Conservation (phyloP, 768 basidiomycete genomes). For the Russula virescens region DNA sequence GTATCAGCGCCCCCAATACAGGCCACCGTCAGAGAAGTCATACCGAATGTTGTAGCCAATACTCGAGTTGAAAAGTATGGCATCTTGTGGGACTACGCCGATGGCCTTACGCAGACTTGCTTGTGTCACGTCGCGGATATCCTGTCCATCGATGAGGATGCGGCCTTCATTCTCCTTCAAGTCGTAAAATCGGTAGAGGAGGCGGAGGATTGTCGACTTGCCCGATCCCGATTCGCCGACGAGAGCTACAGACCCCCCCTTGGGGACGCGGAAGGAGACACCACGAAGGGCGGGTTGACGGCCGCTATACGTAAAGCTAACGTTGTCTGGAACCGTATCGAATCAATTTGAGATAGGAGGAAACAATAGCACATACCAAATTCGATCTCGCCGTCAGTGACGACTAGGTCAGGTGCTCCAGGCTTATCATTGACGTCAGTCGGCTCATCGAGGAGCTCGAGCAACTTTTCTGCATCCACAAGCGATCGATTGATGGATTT, state of each 20-base stretch:
- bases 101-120: constrained; percentile 71
- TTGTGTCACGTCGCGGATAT: constrained; percentile 85
- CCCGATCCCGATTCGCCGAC: constrained; percentile 81
- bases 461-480: constrained; percentile 78
- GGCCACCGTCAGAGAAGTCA: constrained; percentile 17
- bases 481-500: constrained; percentile 69
- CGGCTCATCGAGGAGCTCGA: constrained; percentile 75
- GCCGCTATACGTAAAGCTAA: constrained; percentile 79
- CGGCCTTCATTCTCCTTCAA: constrained; percentile 70
- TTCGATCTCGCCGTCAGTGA: constrained; percentile 74
- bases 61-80: constrained; percentile 64
- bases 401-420: constrained; percentile 64
- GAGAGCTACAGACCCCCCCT: constrained; percentile 81
- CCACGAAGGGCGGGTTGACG: constrained; percentile 63
- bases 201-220: constrained; percentile 79
- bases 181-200: constrained; percentile 92
- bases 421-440: constrained; percentile 81
- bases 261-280: constrained; percentile 84
- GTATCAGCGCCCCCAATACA: background rate
- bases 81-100: constrained; percentile 88
- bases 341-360: background rate
- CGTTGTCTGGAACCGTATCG: constrained; percentile 52
- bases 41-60: constrained; percentile 72
- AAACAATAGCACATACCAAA: constrained; percentile 52
- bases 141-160: constrained; percentile 80